phyloP scores from a whole-genome alignment of 2,329 filamentous ascomycete species.

The Dryadomyces quercivorus region DNA sequence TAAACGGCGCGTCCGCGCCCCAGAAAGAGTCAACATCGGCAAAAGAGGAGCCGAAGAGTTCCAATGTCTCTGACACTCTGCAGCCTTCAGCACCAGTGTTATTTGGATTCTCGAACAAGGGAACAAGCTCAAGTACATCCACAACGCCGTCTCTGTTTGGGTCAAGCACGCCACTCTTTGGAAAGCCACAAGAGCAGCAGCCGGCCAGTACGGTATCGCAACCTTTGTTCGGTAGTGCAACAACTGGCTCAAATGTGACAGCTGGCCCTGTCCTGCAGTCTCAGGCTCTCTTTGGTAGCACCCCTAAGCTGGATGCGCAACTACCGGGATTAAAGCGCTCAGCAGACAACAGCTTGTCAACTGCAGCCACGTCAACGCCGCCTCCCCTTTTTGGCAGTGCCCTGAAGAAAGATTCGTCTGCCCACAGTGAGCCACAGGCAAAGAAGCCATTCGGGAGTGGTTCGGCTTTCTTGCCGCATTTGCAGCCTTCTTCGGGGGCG shows the following conservation, averaged over 20 bases:
- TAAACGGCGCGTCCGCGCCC: background rate
- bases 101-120: background rate
- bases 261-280: slow-evolving; percentile 16
- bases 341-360: slow-evolving; percentile 3
- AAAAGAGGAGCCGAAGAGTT: background rate
- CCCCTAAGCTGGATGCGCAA: slow-evolving; percentile 14
- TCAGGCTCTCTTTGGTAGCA: slow-evolving; percentile 27
- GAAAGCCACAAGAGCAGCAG: slow-evolving; percentile 1
- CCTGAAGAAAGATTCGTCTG: slow-evolving; percentile 8
- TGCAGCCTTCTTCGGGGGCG: background rate
- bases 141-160: background rate
- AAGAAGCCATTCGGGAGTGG: slow-evolving; percentile 15
- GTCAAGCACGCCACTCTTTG: background rate
- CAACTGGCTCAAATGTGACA: slow-evolving; percentile 5
- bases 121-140: background rate
- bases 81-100: background rate
- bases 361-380: background rate
- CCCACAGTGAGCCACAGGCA: slow-evolving; percentile 11
- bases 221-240: background rate
- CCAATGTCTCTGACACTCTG: background rate
- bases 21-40: background rate
- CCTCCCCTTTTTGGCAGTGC: slow-evolving; percentile 6
- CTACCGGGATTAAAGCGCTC: slow-evolving; percentile 2
- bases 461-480: slow-evolving; percentile 5
- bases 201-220: background rate